phyloP scores from a whole-genome alignment of 805 yeast genomes.

The Saccharomycopsis sp. region DNA sequence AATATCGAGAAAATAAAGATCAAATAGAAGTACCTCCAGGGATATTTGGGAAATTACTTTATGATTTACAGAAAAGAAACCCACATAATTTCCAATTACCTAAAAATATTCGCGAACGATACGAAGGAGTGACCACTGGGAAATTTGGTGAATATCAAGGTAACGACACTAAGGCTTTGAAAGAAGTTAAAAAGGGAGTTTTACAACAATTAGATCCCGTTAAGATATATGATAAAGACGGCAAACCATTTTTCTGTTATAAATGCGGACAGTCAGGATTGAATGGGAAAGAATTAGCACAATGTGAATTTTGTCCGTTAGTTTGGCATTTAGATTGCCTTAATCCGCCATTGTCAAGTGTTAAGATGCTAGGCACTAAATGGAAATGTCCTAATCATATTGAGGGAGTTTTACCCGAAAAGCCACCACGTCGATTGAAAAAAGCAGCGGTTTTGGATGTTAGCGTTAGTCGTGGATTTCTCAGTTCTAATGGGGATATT shows the following conservation, averaged over 20 bases:
- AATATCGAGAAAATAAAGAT: constrained; percentile 31
- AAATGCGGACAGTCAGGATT: constrained; percentile 70
- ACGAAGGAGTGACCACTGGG: constrained; percentile 64
- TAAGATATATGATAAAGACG: constrained; percentile 58
- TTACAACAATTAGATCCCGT: constrained; percentile 54
- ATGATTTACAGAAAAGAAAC: constrained; percentile 50
- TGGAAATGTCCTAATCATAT: constrained; percentile 93
- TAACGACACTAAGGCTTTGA: constrained; percentile 46
- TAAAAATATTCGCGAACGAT: constrained; percentile 55
- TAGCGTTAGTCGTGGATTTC: constrained; percentile 40
- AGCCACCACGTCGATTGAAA: constrained; percentile 41
- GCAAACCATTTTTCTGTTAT: constrained; percentile 65
- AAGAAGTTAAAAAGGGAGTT: constrained; percentile 35
- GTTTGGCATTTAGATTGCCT: constrained; percentile 90
- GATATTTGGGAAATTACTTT: constrained; percentile 50
- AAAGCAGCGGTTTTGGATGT: constrained; percentile 51
- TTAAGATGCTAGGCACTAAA: constrained; percentile 66
- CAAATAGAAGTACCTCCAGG: constrained; percentile 28
- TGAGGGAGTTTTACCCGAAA: constrained; percentile 32
- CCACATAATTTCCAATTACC: constrained; percentile 71
- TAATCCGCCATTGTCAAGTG: constrained; percentile 62
- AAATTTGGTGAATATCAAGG: constrained; percentile 67
- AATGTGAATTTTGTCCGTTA: constrained; percentile 77
- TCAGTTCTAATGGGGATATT: constrained; percentile 47
- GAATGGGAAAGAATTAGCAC: constrained; percentile 41